A percentile compares a stretch with the other conserved stretches of the same genome.
Evolutionary conservation across 2,329 filamentous ascomycete genomes (phyloP).

Genomic region (Ophiostoma angusticollis): DNA sequence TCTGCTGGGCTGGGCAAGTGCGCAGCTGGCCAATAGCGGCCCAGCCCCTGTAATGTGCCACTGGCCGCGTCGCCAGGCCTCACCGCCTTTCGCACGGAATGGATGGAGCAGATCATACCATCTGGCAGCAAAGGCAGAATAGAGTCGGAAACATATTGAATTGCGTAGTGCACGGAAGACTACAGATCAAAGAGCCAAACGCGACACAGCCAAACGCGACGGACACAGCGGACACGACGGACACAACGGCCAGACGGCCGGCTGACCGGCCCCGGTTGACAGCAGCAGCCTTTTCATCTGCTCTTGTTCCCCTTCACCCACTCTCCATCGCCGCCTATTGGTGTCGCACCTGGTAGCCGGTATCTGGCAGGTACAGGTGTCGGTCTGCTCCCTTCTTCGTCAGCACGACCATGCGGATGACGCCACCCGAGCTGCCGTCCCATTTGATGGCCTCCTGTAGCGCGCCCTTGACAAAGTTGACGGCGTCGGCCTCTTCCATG

Average conservation of each 20-base stretch:
- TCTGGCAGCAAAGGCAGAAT: too few relatives aligned
- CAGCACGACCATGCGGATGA: constrained; percentile 94
- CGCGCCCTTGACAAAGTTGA: constrained; percentile 84
- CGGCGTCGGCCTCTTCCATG: constrained; percentile 85
- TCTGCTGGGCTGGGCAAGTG: neutral
- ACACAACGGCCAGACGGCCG: too few relatives aligned
- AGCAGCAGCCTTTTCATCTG: too few relatives aligned
- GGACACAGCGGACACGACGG: too few relatives aligned
- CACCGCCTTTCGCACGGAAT: neutral
- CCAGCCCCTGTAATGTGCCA: too few relatives aligned
- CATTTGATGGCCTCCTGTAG: constrained; percentile 95
- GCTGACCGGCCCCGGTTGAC: too few relatives aligned
- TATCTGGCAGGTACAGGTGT: constrained; percentile 92
- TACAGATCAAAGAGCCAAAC: too few relatives aligned
- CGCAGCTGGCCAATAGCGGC: constrained; percentile 1
- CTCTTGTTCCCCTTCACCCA: neutral
- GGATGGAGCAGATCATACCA: neutral
- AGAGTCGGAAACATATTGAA: too few relatives aligned
- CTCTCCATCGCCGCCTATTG: constrained; percentile 28
- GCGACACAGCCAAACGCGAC: too few relatives aligned
- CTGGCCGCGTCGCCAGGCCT: too few relatives aligned
- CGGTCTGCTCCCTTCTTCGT: constrained; percentile 80
- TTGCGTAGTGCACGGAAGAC: too few relatives aligned
- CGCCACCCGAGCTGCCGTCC: constrained; percentile 96
- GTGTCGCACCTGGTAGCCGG: constrained; percentile 66